phyloP scores from a whole-genome alignment of 768 basidiomycete genomes.

The Boletus sensibilis region DNA sequence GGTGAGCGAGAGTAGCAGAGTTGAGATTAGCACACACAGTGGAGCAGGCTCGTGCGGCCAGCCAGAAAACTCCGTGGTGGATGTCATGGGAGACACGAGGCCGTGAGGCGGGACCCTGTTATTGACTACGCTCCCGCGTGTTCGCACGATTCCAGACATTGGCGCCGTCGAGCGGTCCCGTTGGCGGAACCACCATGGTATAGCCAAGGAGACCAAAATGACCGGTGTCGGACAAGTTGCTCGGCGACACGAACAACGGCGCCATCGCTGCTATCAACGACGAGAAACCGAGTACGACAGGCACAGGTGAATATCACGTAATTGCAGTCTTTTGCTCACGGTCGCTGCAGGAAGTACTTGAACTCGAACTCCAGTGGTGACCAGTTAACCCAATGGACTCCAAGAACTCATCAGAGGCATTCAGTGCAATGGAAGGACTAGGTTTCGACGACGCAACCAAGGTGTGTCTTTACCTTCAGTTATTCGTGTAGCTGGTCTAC shows the following conservation, averaged over 20 bases:
- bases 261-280: constrained; percentile 10
- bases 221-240: not conserved
- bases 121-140: constrained; percentile 14
- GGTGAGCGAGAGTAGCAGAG: constrained; percentile 14
- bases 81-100: constrained; percentile 46
- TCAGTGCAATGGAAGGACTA: constrained; percentile 39
- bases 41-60: constrained; percentile 53
- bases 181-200: not conserved
- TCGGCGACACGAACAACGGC: constrained; percentile 2
- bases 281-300: constrained; percentile 3
- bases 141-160: constrained; percentile 31
- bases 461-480: constrained; percentile 37
- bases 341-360: not conserved
- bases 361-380: not conserved
- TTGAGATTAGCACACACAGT: constrained; percentile 42
- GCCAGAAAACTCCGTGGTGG: constrained; percentile 38
- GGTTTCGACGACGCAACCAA: constrained; percentile 76
- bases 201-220: constrained; percentile 1
- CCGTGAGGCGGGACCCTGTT: constrained; percentile 33
- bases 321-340: constrained; percentile 27
- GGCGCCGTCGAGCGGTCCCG: constrained; percentile 14
- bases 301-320: constrained; percentile 22
- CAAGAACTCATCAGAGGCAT: constrained; percentile 25
- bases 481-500: constrained; percentile 4
- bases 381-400: constrained; percentile 23